Conservation (phyloP, 306 rosid species). For the Delonix regia region DNA sequence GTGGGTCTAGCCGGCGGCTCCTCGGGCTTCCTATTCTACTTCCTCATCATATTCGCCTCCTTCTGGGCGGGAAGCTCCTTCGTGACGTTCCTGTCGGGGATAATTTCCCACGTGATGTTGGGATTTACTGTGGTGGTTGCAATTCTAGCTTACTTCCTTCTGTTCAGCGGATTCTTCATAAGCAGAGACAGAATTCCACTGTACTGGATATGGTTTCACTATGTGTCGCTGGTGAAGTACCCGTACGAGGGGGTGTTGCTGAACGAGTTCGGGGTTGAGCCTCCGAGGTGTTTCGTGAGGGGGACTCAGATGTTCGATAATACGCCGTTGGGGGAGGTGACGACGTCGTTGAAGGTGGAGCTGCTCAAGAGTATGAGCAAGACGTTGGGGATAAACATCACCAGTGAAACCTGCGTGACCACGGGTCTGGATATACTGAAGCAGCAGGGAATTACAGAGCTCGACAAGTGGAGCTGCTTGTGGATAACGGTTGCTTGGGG, state of each 20-base stretch:
- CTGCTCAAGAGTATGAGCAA: slow-evolving; percentile 68
- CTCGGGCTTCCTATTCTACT: slow-evolving; percentile 62
- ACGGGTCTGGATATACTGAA: slow-evolving; percentile 68
- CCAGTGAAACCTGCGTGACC: slow-evolving; percentile 59
- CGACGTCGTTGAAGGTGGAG: slow-evolving; percentile 51
- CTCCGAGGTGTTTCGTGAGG: slow-evolving; percentile 62
- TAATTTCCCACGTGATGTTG: slow-evolving; percentile 81
- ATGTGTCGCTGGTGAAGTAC: slow-evolving; percentile 80
- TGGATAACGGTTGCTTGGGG: slow-evolving; percentile 85
- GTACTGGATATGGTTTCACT: slow-evolving; percentile 94
- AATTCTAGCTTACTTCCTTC: slow-evolving; percentile 72
- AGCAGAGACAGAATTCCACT: slow-evolving; percentile 71
- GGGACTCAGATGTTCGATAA: slow-evolving; percentile 83
- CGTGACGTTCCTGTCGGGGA: slow-evolving; percentile 83
- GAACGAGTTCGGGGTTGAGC: slow-evolving; percentile 62
- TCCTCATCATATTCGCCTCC: slow-evolving; percentile 48
- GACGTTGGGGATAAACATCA: slow-evolving; percentile 63
- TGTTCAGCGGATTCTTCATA: slow-evolving; percentile 93
- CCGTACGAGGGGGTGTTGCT: slow-evolving; percentile 90
- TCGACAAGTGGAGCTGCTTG: slow-evolving; percentile 77
- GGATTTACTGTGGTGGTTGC: slow-evolving; percentile 91
- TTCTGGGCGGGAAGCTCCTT: slow-evolving; percentile 96
- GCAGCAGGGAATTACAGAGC: slow-evolving; percentile 76
- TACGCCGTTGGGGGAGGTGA: slow-evolving; percentile 63
- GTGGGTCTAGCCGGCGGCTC: slow-evolving; percentile 74